Base-by-base conservation (phyloP, 345 rosid species). In the Eucalyptus pumila region DNA sequence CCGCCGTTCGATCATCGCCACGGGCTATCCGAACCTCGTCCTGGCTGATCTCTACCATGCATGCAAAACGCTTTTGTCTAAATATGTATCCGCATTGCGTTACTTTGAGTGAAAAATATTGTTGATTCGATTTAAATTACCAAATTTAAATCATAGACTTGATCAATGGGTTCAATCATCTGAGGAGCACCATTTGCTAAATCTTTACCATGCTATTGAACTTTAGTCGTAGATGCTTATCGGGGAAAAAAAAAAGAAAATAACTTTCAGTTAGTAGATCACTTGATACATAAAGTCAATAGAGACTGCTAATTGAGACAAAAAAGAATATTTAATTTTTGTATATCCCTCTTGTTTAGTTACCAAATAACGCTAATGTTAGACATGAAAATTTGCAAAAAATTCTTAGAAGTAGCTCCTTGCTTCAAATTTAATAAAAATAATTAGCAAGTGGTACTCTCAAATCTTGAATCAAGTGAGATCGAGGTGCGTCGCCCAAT, bases 291-390 rank as follows among this genome's bases (percentile, higher is more conserved):
- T 24, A 26, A 26, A 12, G 34, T 13, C 8, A 6, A 62, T 27
- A 27, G 32, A n/a, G 4, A 13, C 3, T 1, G 30, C 2, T n/a
- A n/a, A n/a, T n/a, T n/a, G 21, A 0, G 21, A 6, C n/a, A 14
- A 51, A 51, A 51, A 51, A 16, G 54, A 51, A 16, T 51, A 51
- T 15, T 50, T 51, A 16, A 51, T 51, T 16, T 51, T 51, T 6
- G 3, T 51, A 16, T 51, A 51, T 51, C 54, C 14, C 67, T 60
- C 67, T 27, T 60, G 32, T 27, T 60, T 60, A 60, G 15, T 26
- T 60, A 6, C 15, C 32, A 60, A 60, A 60, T 27, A 2, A 62
- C 7, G 8, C 32, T 62, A 13, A 30, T 13, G 34, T 13, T 30
- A 62, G 72, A 30, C 17, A 30, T 62, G 34, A 62, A 62, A 30